Evolutionary conservation across 306 rosid genomes (phyloP).

Genomic region (Castanea crenata): DNA sequence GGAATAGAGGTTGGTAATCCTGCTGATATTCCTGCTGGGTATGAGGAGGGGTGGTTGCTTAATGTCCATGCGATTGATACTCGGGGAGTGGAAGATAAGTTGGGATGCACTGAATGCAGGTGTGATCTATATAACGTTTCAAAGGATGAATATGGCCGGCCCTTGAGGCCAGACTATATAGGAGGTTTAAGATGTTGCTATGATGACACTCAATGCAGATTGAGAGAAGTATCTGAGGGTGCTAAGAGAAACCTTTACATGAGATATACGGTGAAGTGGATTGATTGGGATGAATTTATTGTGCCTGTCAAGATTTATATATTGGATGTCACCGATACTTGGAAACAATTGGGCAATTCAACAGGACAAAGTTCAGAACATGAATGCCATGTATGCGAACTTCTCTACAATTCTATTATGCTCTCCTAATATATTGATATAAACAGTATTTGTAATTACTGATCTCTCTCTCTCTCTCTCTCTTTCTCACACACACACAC

Average conservation of each 20-base stretch:
- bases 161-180: conserved; percentile 37
- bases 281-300: conserved; percentile 58
- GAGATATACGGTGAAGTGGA: conserved; percentile 70
- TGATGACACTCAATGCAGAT: conserved; percentile 51
- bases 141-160: conserved; percentile 27
- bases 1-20: conserved; percentile 68
- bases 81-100: conserved; percentile 44
- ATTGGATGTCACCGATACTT: conserved; percentile 62
- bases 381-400: conserved; percentile 46
- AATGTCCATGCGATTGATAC: conserved; percentile 83
- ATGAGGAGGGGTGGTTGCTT: conserved; percentile 68
- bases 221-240: conserved; percentile 46
- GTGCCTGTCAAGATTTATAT: conserved; percentile 69
- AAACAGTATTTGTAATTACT: too few relatives aligned
- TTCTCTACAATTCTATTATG: neutral
- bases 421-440: neutral
- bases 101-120: conserved; percentile 67
- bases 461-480: neutral
- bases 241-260: conserved; percentile 54
- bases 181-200: conserved; percentile 69
- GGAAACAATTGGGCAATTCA: conserved; percentile 19
- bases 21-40: conserved; percentile 50
- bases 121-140: conserved; percentile 71
- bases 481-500: neutral
- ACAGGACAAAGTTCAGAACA: conserved; percentile 22